A percentile compares a stretch with the other conserved stretches of the same genome.
Evolutionary conservation across 1,284 basidiomycete genomes (phyloP).

Genomic region (Ganoderma resinaceum): DNA sequence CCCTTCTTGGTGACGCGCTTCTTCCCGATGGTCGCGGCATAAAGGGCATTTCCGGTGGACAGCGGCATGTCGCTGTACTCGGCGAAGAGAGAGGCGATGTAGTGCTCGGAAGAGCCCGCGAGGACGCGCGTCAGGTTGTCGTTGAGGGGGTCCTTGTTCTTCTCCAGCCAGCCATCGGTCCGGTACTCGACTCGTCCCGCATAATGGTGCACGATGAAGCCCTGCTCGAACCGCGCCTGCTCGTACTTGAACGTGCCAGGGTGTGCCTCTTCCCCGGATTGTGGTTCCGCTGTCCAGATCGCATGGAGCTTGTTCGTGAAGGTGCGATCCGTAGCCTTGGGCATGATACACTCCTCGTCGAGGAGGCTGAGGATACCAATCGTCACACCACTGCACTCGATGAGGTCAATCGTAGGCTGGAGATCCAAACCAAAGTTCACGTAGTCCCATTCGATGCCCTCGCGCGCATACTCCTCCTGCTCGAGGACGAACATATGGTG

Average conservation of each 20-base stretch:
- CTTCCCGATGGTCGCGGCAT: slow-evolving; percentile 62
- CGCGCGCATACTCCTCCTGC: slow-evolving; percentile 98
- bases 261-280: slow-evolving; percentile 63
- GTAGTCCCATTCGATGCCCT: slow-evolving; percentile 98
- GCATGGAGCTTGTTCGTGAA: slow-evolving; percentile 93
- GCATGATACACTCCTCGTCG: slow-evolving; percentile 99
- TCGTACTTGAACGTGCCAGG: slow-evolving; percentile 86
- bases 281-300: slow-evolving; percentile 65
- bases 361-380: slow-evolving; percentile 95
- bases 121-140: slow-evolving; percentile 95
- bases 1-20: slow-evolving; percentile 92
- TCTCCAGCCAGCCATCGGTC: slow-evolving; percentile 97
- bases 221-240: slow-evolving; percentile 89
- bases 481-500: slow-evolving; percentile 99
- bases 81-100: slow-evolving; percentile 85
- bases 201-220: slow-evolving; percentile 97
- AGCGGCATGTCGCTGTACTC: slow-evolving; percentile 73
- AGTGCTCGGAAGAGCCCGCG: slow-evolving; percentile 83
- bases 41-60: slow-evolving; percentile 41
- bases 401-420: slow-evolving; percentile 98
- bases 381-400: slow-evolving; percentile 76
- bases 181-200: slow-evolving; percentile 97
- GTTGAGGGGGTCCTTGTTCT: slow-evolving; percentile 99
- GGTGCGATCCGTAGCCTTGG: slow-evolving; percentile 93
- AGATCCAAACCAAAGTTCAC: slow-evolving; percentile 98